A percentile compares a stretch with the other conserved stretches of the same genome.
Conservation (phyloP, 192 early-diverging fungal species). For the Geranomyces variabilis region DNA sequence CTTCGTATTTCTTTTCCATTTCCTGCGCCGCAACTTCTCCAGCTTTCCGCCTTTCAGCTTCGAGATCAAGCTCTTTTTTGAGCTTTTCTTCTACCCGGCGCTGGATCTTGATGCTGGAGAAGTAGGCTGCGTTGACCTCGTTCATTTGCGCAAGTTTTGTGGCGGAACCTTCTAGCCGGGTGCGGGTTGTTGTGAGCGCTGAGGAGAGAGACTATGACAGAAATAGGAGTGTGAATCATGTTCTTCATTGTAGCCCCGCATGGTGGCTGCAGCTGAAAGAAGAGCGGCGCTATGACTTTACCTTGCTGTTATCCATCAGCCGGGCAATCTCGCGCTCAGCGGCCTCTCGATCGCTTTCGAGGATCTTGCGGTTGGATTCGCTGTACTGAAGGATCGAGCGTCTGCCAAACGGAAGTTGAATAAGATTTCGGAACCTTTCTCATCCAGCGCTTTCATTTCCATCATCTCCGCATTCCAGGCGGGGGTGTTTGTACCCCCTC, state of each 20-base stretch:
- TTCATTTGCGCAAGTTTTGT: constrained; percentile 40
- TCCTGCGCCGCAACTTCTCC: constrained; percentile 39
- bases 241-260: background rate
- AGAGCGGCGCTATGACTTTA: constrained; percentile 5
- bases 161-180: constrained; percentile 39
- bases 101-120: constrained; percentile 54
- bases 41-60: constrained; percentile 27
- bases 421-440: no score
- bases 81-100: constrained; percentile 51
- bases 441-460: no score
- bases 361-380: constrained; percentile 19
- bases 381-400: constrained; percentile 26
- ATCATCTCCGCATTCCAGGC: no score
- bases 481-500: no score
- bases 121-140: constrained; percentile 52
- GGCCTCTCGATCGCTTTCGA: constrained; percentile 41
- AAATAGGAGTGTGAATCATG: background rate
- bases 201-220: constrained; percentile 20
- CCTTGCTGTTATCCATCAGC: constrained; percentile 30
- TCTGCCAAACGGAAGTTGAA: no score
- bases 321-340: constrained; percentile 35
- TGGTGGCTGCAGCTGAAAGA: background rate
- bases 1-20: constrained; percentile 43
- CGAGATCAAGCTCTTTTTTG: constrained; percentile 47
- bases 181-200: constrained; percentile 23